Percentiles rank a stretch among this genome's conserved stretches.
phyloP scores from a whole-genome alignment of 139 green algal species.

The Coelastrella sp. region DNA sequence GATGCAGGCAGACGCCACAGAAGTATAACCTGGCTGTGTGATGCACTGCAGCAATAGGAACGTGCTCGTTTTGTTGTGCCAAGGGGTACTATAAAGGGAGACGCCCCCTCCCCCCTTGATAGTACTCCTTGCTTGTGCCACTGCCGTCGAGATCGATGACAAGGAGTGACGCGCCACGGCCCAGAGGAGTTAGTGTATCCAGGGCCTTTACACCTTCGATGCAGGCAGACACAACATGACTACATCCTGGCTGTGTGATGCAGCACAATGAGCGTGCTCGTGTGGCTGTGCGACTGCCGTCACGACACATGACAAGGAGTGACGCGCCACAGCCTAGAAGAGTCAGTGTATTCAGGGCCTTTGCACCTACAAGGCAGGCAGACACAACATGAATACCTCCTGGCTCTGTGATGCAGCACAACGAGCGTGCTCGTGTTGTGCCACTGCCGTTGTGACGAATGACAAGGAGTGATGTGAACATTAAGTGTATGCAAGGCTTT shows the following conservation, averaged over 20 bases:
- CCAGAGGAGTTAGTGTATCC: conserved; percentile 89
- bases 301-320: conserved; percentile 78
- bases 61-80: neutral
- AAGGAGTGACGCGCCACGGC: conserved; percentile 83
- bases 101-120: too few species aligned
- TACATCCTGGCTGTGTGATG: neutral
- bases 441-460: too few species aligned
- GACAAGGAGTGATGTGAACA: too few species aligned
- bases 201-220: conserved; percentile 68
- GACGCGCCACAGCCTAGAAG: conserved; percentile 86
- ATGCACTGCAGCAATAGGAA: neutral
- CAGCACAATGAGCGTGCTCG: neutral
- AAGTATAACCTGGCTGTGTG: neutral
- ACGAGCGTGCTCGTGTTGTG: neutral
- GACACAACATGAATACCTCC: neutral
- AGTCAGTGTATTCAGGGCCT: conserved; percentile 88
- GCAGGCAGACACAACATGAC: neutral
- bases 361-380: conserved; percentile 34
- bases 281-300: conserved; percentile 65
- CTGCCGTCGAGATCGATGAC: conserved; percentile 69
- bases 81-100: too few species aligned
- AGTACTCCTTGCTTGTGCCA: conserved; percentile 65
- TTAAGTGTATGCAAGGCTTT: too few species aligned
- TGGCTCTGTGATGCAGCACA: neutral
- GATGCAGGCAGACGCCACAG: neutral